These are phyloP conservation scores for Aspergillus fischeri DNA, from an alignment of 2,329 filamentous ascomycete genomes.

Conservation along the genomic window DNA sequence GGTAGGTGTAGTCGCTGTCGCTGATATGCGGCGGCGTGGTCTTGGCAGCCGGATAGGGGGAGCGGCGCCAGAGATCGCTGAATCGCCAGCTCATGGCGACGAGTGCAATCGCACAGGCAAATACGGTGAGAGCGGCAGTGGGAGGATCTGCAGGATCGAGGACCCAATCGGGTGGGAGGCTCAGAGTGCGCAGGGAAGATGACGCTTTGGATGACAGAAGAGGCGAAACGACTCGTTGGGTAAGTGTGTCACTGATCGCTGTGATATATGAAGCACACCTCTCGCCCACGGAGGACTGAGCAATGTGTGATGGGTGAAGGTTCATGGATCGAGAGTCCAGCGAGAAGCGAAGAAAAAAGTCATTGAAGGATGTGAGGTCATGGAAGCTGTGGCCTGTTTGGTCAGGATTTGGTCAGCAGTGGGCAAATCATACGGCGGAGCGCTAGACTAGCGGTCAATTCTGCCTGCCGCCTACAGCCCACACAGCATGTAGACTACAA, in stretches of 20 bases:
- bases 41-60: constrained; percentile 22
- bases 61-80: constrained; percentile 30
- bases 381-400: constrained; percentile 4
- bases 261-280: constrained; percentile 38
- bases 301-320: constrained; percentile 33
- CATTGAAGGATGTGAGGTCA: constrained; percentile 11
- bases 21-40: constrained; percentile 31
- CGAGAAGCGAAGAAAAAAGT: not conserved
- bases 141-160: constrained; percentile 9
- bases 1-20: constrained; percentile 38
- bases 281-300: constrained; percentile 38
- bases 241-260: constrained; percentile 30
- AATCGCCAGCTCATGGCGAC: constrained; percentile 35
- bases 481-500: no score
- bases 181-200: constrained; percentile 19
- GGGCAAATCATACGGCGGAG: no score
- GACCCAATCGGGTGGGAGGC: constrained; percentile 17
- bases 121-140: constrained; percentile 23
- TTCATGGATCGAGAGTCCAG: constrained; percentile 31
- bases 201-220: constrained; percentile 19
- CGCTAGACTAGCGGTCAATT: no score
- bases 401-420: no score
- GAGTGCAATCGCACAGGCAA: constrained; percentile 26
- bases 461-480: no score
- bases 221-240: constrained; percentile 27